Percentiles rank a stretch among this genome's conserved stretches.
phyloP scores from a whole-genome alignment of 1,139 yeast genomes.

The Meyerozyma smithsonii region DNA sequence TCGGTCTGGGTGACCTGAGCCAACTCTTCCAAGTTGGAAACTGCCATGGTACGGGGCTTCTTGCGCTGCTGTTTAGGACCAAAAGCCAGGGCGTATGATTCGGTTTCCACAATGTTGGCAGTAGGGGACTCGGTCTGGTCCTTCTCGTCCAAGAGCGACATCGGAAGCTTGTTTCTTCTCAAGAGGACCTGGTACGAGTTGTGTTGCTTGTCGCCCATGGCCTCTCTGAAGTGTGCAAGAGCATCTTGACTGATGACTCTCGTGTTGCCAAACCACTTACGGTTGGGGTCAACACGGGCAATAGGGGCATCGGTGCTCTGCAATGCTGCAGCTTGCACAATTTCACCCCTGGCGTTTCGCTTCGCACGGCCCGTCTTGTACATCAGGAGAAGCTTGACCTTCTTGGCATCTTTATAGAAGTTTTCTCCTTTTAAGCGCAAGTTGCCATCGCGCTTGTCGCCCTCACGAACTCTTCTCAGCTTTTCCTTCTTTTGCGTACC shows the following conservation, averaged over 20 bases:
- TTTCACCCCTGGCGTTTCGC: conserved; percentile 83
- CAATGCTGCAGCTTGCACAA: conserved; percentile 79
- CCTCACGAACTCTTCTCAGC: conserved; percentile 77
- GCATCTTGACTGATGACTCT: conserved; percentile 98
- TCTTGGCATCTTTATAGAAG: conserved; percentile 91
- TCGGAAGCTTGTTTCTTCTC: conserved; percentile 88
- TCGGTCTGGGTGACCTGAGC: conserved; percentile 60
- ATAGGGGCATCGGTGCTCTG: conserved; percentile 86
- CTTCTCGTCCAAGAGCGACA: conserved; percentile 89
- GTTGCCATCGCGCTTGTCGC: conserved; percentile 82
- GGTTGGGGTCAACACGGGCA: conserved; percentile 93
- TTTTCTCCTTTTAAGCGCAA: conserved; percentile 95
- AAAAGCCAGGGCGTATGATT: conserved; percentile 73
- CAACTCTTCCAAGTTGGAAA: conserved; percentile 75
- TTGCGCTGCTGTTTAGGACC: conserved; percentile 96
- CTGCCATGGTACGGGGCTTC: conserved; percentile 73
- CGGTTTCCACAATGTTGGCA: conserved; percentile 82
- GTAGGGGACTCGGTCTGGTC: conserved; percentile 70
- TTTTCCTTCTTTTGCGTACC: conserved; percentile 93
- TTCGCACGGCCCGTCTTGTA: conserved; percentile 87
- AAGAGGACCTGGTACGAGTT: conserved; percentile 87
- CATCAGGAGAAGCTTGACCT: conserved; percentile 87
- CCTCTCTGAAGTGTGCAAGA: conserved; percentile 86
- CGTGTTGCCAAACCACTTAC: conserved; percentile 97
- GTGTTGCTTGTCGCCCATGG: conserved; percentile 80